These are phyloP conservation scores for Ceratocystis eucalypticola DNA, from an alignment of 2,329 filamentous ascomycete species.

Conservation along the genomic window DNA sequence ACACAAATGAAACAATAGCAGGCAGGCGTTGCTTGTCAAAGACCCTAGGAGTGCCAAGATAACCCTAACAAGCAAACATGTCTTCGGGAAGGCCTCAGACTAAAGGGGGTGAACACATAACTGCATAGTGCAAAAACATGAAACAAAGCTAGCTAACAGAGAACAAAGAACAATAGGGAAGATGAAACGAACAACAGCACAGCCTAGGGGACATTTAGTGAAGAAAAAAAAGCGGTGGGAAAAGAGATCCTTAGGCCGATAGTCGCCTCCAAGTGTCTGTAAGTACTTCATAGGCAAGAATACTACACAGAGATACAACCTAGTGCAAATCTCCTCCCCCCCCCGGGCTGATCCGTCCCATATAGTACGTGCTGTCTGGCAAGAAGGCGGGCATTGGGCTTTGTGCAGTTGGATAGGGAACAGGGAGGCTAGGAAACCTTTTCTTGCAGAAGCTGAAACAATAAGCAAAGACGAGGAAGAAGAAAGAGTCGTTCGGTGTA, in stretches of 20 bases:
- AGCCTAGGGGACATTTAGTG: background rate
- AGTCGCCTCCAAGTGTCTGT: background rate
- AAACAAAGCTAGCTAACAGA: background rate
- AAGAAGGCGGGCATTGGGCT: too few relatives aligned
- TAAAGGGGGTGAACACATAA: background rate
- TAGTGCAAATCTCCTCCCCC: background rate
- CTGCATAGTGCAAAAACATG: background rate
- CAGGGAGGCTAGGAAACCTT: too few relatives aligned
- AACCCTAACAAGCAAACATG: background rate
- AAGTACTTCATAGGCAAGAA: background rate
- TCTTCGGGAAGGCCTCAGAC: background rate
- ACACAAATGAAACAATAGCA: background rate
- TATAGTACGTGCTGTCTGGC: too few relatives aligned
- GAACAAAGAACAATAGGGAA: background rate
- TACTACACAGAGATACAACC: background rate
- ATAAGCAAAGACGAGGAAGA: background rate
- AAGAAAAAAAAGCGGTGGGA: background rate
- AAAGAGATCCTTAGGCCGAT: background rate
- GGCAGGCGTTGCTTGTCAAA: background rate
- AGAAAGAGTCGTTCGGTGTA: background rate
- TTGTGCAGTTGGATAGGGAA: too few relatives aligned
- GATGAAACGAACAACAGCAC: background rate
- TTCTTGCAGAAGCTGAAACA: constrained; percentile 7
- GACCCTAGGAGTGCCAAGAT: background rate
- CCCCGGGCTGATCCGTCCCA: too few relatives aligned